Percentiles rank a stretch among this genome's conserved stretches.
phyloP scores from a whole-genome alignment of 257 asterid genomes.

The Petunia secreta region DNA sequence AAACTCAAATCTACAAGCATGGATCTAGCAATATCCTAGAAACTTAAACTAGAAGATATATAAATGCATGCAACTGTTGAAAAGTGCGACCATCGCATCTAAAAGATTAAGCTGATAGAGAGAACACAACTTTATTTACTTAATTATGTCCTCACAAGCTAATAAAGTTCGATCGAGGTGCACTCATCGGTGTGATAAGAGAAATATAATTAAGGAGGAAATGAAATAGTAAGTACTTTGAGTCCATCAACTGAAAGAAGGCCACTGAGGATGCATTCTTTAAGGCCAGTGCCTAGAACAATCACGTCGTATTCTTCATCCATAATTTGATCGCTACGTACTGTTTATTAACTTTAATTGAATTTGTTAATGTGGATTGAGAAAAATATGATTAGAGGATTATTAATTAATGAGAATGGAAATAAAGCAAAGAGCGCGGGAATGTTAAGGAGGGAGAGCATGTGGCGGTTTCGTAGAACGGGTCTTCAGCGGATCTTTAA shows the following conservation, averaged over 20 bases:
- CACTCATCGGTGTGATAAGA: too few relatives aligned
- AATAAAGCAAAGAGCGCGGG: conserved; percentile 28
- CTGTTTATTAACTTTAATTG: too few relatives aligned
- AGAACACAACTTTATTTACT: too few relatives aligned
- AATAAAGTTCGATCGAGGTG: too few relatives aligned
- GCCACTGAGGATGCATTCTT: conserved; percentile 94
- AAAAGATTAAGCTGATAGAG: too few relatives aligned
- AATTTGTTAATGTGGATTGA: too few relatives aligned
- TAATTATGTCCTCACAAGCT: too few relatives aligned
- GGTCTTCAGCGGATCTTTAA: conserved; percentile 34
- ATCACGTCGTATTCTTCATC: conserved; percentile 96
- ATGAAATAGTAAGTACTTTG: conserved; percentile 44
- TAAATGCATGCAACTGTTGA: too few relatives aligned
- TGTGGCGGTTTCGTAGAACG: conserved; percentile 30
- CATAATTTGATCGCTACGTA: conserved; percentile 36
- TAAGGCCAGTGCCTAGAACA: conserved; percentile 96
- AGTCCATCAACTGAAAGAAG: conserved; percentile 92
- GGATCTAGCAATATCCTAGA: too few relatives aligned
- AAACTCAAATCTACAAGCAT: too few relatives aligned
- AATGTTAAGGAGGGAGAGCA: conserved; percentile 25
- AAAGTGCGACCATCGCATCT: too few relatives aligned
- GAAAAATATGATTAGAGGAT: background rate
- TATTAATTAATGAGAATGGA: conserved; percentile 23
- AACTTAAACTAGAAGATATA: too few relatives aligned
- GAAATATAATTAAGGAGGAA: background rate